Evolutionary conservation across 495 filamentous ascomycete species (phyloP), one percentile per base, ranked within the genome.

Genomic region (Lichenothelia convexa): DNA sequence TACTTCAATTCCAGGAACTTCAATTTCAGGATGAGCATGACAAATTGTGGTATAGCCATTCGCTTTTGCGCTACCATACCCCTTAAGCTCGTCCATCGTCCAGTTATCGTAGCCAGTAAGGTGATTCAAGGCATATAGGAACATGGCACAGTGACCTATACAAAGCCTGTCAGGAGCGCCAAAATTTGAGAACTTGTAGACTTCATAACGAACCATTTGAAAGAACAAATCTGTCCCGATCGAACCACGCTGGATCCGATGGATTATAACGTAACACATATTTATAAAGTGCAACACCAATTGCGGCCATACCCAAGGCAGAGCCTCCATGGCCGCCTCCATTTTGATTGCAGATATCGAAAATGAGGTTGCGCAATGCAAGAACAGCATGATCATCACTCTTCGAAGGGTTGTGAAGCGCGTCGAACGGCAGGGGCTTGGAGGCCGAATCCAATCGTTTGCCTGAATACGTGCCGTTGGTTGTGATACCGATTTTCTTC

Each of bases 61-160:
- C 7, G 24, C 13, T 13, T 27, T 27, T 8, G 24, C 24, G 13
- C 24, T 27, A 13, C 30, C 27, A 20, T 41, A 41, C 5, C 27
- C 30, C 19, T 41, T 41, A 7, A 41, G 18, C 21, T 41, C 27
- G 34, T 41, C 34, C 35, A 39, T 39, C 5, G 39, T 41, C 39
- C 30, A 37, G 6, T 21, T 29, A 17, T 41, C 34, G 21, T 5
- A 41, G 13, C 39, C 39, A 11, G 19, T 20, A 5, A 41, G 22
- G 29, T 41, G 39, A 17, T 37, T 39, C 16, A 41, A 13, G 8
- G 21, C 30, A 13, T 41, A 41, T 13, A 37, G 23, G 21, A 41
- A 41, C 8, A 41, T 34, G 30, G 6, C n/a, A 4, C 18, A 13
- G 26, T 41, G 39, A 16, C 39, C 38, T 51, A 13, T 13, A 8